These are phyloP conservation scores for Rhizophagus sp. DNA, from an alignment of 192 early-diverging fungal genomes.

Conservation along the genomic window DNA sequence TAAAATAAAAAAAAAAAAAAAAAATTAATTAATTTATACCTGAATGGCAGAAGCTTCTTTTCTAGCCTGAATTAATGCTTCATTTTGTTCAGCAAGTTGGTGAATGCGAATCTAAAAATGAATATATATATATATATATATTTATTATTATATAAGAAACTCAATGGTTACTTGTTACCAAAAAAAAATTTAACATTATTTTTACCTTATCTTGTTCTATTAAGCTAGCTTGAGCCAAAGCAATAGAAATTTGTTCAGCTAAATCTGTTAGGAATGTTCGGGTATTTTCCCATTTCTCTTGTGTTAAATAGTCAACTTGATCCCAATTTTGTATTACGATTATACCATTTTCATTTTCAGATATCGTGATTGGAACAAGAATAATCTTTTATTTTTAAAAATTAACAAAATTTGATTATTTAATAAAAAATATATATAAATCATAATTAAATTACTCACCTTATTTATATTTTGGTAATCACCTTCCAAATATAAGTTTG, in stretches of 20 bases:
- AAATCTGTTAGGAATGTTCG: constrained; percentile 3
- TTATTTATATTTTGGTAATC: not conserved
- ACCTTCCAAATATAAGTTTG: constrained; percentile 12
- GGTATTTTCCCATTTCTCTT: constrained; percentile 9
- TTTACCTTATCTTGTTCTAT: constrained; percentile 21
- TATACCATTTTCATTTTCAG: constrained; percentile 6
- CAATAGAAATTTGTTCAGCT: constrained; percentile 24
- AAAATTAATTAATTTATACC: not conserved
- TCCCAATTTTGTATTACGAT: not conserved
- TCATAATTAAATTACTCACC: not conserved
- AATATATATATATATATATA: no score
- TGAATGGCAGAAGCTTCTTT: constrained; percentile 24
- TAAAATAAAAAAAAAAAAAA: not conserved
- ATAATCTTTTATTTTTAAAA: constrained; percentile 2
- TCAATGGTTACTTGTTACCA: no score
- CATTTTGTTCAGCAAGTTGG: constrained; percentile 21
- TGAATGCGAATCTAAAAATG: not conserved
- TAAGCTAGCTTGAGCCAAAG: constrained; percentile 11
- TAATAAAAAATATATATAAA: not conserved
- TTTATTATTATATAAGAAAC: not conserved
- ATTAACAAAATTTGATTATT: no score
- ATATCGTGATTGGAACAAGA: constrained; percentile 11
- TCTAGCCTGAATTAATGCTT: constrained; percentile 14
- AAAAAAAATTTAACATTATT: not conserved
- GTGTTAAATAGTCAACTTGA: not conserved